phyloP scores from a whole-genome alignment of 495 filamentous ascomycete species.

The Penicillium argentinense region DNA sequence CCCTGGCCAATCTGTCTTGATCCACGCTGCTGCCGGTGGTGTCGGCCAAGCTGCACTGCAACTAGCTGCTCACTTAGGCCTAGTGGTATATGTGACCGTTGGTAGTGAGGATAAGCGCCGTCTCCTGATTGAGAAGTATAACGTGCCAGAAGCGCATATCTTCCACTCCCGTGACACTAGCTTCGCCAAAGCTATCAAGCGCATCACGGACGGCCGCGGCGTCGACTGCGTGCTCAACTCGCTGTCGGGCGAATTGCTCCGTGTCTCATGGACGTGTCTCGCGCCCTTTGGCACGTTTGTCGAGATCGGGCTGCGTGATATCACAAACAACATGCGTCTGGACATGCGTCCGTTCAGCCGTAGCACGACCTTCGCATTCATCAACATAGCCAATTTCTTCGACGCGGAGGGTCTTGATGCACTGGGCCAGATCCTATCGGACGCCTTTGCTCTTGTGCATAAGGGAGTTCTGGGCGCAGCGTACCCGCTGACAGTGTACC shows the following conservation, averaged over 20 bases:
- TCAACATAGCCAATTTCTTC: conserved; percentile 7
- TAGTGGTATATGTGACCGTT: conserved; percentile 29
- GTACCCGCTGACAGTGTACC: conserved; percentile 17
- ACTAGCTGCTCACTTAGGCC: conserved; percentile 24
- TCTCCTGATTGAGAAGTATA: conserved; percentile 20
- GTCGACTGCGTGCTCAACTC: conserved; percentile 29
- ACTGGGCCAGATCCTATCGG: background rate
- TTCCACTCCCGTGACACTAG: conserved; percentile 5
- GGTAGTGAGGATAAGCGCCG: conserved; percentile 38
- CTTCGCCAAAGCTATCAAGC: conserved; percentile 7
- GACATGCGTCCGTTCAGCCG: conserved; percentile 30
- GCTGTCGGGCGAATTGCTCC: conserved; percentile 22
- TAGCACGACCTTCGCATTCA: conserved; percentile 7
- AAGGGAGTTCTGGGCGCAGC: too few species aligned
- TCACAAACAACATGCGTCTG: conserved; percentile 11
- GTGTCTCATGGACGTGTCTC: conserved; percentile 22
- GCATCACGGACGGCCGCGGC: conserved; percentile 10
- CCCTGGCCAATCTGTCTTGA: conserved; percentile 10
- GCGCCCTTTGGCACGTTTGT: conserved; percentile 20
- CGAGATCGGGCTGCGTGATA: conserved; percentile 26
- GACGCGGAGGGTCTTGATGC: background rate
- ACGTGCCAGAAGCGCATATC: conserved; percentile 19
- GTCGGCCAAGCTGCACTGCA: conserved; percentile 36
- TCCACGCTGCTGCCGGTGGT: conserved; percentile 6
- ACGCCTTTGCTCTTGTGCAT: background rate